A percentile compares a stretch with the other conserved stretches of the same genome.
These are phyloP conservation scores for Chlorella sp. DNA, from an alignment of 139 green algal genomes.

Conservation along the genomic window DNA sequence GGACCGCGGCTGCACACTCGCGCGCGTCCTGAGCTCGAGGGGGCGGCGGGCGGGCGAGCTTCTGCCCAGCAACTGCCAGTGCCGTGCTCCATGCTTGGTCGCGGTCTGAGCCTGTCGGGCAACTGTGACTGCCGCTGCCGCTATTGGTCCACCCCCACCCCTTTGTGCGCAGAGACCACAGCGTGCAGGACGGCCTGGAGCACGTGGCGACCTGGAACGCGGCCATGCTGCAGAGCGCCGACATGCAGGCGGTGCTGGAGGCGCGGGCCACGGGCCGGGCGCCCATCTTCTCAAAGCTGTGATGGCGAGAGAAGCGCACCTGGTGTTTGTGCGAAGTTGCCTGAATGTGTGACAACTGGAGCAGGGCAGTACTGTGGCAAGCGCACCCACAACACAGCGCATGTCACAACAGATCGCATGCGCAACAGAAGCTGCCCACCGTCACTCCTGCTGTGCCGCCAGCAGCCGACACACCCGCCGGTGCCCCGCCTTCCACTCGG, in stretches of 20 bases:
- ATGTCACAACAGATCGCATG: too few species aligned
- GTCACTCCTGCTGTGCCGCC: too few species aligned
- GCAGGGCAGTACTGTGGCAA: too few species aligned
- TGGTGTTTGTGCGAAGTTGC: too few species aligned
- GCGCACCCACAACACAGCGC: too few species aligned
- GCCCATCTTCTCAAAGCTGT: slow-evolving; percentile 50
- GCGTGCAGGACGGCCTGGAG: slow-evolving; percentile 58
- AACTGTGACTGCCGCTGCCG: background rate
- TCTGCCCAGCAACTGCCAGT: background rate
- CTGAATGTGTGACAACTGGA: too few species aligned
- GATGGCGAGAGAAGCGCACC: slow-evolving; percentile 1
- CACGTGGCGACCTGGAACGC: slow-evolving; percentile 72
- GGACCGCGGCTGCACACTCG: background rate
- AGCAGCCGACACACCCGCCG: too few species aligned
- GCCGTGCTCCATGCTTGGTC: background rate
- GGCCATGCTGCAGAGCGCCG: slow-evolving; percentile 48
- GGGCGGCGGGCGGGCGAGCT: background rate
- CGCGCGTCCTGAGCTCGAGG: background rate
- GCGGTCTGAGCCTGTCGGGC: background rate
- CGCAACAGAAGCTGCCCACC: too few species aligned
- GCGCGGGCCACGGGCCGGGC: slow-evolving; percentile 18
- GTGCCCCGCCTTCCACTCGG: too few species aligned
- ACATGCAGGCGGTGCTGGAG: slow-evolving; percentile 50
- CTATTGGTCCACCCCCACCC: background rate
- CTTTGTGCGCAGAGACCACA: slow-evolving; percentile 39